These are phyloP conservation scores for Chrysanthemum makinoi DNA, from an alignment of 129 eudicot genomes.

Conservation along the genomic window DNA sequence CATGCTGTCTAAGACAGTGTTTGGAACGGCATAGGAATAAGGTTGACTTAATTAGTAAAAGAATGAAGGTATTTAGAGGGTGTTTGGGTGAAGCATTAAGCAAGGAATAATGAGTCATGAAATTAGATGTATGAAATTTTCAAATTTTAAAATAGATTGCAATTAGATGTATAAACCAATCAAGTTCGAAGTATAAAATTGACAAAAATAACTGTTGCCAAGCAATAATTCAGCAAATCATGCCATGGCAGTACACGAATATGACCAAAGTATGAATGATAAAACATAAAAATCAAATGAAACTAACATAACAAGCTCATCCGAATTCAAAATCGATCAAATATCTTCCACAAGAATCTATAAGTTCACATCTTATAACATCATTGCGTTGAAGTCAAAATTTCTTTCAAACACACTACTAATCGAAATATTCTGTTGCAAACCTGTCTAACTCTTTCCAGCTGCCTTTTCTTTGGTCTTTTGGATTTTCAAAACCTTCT, in stretches of 20 bases:
- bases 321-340: slow-evolving; percentile 28
- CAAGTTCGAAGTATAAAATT: too few species aligned
- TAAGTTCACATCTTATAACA: slow-evolving; percentile 43
- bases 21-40: too few species aligned
- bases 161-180: too few species aligned
- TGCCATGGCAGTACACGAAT: background rate
- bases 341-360: slow-evolving; percentile 33
- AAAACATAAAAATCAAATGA: background rate
- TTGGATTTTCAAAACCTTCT: slow-evolving; percentile 75
- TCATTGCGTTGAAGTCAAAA: slow-evolving; percentile 43
- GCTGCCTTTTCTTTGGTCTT: slow-evolving; percentile 69
- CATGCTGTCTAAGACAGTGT: too few species aligned
- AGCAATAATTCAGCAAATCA: background rate
- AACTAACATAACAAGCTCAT: slow-evolving; percentile 33
- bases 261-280: background rate
- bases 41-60: too few species aligned
- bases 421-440: background rate
- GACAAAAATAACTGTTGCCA: too few species aligned
- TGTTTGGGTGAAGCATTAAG: too few species aligned
- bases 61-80: too few species aligned
- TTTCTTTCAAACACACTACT: slow-evolving; percentile 35
- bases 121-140: too few species aligned
- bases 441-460: slow-evolving; percentile 41
- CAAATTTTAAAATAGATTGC: too few species aligned
- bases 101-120: too few species aligned